These are phyloP conservation scores for Spathaspora hagerdaliae DNA, from an alignment of 805 yeast species.

Conservation along the genomic window DNA sequence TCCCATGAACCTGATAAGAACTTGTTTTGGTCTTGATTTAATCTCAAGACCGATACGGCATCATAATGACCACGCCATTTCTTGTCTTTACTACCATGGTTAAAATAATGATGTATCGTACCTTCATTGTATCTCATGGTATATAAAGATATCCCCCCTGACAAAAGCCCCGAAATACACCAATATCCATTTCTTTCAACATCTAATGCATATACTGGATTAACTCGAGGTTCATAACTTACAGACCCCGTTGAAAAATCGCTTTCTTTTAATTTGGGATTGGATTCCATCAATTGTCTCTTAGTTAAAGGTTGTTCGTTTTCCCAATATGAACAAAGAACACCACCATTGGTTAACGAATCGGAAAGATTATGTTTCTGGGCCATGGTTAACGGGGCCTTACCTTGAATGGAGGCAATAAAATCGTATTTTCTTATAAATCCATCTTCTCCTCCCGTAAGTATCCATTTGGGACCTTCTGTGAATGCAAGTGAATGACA, in stretches of 20 bases:
- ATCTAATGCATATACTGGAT: slow-evolving; percentile 86
- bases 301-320: slow-evolving; percentile 79
- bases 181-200: slow-evolving; percentile 80
- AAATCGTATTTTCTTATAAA: slow-evolving; percentile 87
- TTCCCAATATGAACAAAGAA: slow-evolving; percentile 85
- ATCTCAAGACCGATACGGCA: slow-evolving; percentile 67
- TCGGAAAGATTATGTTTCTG: slow-evolving; percentile 82
- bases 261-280: slow-evolving; percentile 33
- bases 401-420: slow-evolving; percentile 79
- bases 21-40: slow-evolving; percentile 57
- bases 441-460: slow-evolving; percentile 96
- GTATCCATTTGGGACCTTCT: slow-evolving; percentile 78
- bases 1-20: slow-evolving; percentile 93
- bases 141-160: slow-evolving; percentile 86
- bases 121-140: slow-evolving; percentile 85
- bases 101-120: slow-evolving; percentile 67
- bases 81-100: slow-evolving; percentile 23
- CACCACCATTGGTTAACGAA: slow-evolving; percentile 80
- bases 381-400: slow-evolving; percentile 80
- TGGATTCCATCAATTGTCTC: slow-evolving; percentile 27
- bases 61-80: slow-evolving; percentile 52
- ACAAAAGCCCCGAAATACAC: slow-evolving; percentile 74
- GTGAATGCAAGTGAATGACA: slow-evolving; percentile 77
- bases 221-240: slow-evolving; percentile 55
- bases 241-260: slow-evolving; percentile 36